Percentiles rank a stretch among this genome's conserved stretches.
These are phyloP conservation scores for Malus hybrid DNA, from an alignment of 331 rosid genomes.

Conservation along the genomic window DNA sequence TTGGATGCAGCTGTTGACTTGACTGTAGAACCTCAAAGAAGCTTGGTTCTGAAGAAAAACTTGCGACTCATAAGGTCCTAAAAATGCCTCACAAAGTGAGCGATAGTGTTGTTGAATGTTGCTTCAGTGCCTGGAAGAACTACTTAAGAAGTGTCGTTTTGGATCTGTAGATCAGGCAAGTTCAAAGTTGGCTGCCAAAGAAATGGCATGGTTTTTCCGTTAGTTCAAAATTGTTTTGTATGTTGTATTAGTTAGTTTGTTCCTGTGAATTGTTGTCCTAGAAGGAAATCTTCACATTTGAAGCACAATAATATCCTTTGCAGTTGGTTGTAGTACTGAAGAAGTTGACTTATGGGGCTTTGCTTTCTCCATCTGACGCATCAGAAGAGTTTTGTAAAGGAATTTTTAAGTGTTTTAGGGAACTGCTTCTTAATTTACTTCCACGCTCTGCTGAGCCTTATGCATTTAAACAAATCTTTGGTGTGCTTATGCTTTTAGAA, in stretches of 20 bases:
- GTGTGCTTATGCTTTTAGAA: constrained; percentile 51
- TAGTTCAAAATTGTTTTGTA: neutral
- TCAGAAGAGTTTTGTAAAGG: constrained; percentile 99
- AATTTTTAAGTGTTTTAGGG: constrained; percentile 68
- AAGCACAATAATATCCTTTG: constrained; percentile 21
- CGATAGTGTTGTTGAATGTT: constrained; percentile 81
- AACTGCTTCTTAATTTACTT: constrained; percentile 48
- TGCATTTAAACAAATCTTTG: constrained; percentile 30
- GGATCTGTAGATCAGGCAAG: constrained; percentile 82
- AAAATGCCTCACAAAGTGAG: constrained; percentile 43
- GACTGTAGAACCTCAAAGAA: constrained; percentile 56
- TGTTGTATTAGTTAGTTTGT: neutral
- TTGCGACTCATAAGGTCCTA: constrained; percentile 9
- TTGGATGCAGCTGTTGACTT: constrained; percentile 54
- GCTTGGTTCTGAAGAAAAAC: constrained; percentile 42
- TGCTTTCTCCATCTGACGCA: constrained; percentile 81
- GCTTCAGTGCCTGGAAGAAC: constrained; percentile 75
- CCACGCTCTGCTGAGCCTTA: constrained; percentile 58
- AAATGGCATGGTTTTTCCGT: neutral
- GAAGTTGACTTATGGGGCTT: constrained; percentile 84
- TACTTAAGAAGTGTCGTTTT: constrained; percentile 66
- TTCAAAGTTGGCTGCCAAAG: neutral
- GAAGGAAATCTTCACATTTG: neutral
- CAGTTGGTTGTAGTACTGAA: constrained; percentile 93
- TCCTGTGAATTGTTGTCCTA: neutral